Percentiles rank a stretch among this genome's conserved stretches.
Conservation (phyloP, 2,329 filamentous ascomycete genomes). For the Exophiala aquamarina region DNA sequence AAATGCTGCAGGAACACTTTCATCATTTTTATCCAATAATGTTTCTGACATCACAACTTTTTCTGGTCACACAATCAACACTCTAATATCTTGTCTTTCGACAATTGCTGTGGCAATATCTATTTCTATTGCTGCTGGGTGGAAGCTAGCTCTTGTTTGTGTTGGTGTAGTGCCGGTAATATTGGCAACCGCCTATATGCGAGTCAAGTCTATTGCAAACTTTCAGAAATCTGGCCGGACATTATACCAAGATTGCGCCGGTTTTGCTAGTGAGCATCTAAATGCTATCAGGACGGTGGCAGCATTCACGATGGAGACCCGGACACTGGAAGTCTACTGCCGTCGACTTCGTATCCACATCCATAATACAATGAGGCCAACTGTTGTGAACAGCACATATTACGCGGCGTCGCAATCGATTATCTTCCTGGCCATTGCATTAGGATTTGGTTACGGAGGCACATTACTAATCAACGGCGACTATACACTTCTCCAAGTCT, state of each 20-base stretch:
- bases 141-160: conserved; percentile 85
- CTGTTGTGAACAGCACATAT: conserved; percentile 72
- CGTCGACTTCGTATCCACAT: conserved; percentile 66
- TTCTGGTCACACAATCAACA: too few relatives aligned
- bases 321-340: conserved; percentile 74
- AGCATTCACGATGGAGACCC: conserved; percentile 79
- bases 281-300: conserved; percentile 92
- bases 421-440: conserved; percentile 77
- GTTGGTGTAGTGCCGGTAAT: conserved; percentile 75
- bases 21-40: too few relatives aligned
- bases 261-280: conserved; percentile 88
- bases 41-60: too few relatives aligned
- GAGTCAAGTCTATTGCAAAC: conserved; percentile 78
- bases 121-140: conserved; percentile 72
- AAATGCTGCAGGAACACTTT: too few relatives aligned
- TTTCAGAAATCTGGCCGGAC: conserved; percentile 78
- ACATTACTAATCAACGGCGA: conserved; percentile 69
- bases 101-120: conserved; percentile 72
- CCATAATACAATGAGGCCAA: conserved; percentile 66
- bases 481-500: conserved; percentile 83
- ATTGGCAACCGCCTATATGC: conserved; percentile 76
- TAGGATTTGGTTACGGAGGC: conserved; percentile 92
- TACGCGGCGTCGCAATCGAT: conserved; percentile 84
- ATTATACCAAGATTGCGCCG: conserved; percentile 77
- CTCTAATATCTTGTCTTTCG: too few relatives aligned